A percentile compares a stretch with the other conserved stretches of the same genome.
Evolutionary conservation across 2,329 filamentous ascomycete genomes (phyloP).

Genomic region (Cercospora janseana): DNA sequence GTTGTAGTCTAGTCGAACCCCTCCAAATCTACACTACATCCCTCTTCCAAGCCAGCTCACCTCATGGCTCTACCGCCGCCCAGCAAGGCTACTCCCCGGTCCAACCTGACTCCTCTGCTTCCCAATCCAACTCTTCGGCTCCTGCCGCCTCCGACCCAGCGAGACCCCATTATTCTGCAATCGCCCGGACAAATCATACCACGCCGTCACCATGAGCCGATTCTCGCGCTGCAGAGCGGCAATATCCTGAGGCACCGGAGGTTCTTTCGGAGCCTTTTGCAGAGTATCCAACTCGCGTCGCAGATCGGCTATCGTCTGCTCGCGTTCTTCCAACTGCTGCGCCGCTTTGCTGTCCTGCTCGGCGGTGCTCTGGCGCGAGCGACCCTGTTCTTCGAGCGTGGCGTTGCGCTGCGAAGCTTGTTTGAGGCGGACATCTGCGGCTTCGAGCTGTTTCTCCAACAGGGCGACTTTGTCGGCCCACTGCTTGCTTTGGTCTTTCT

Average conservation of each 20-base stretch:
- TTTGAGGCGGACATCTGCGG: slow-evolving; percentile 35
- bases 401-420: slow-evolving; percentile 35
- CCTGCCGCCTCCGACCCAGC: slow-evolving; percentile 70
- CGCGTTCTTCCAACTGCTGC: slow-evolving; percentile 30
- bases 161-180: slow-evolving; percentile 81
- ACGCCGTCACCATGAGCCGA: slow-evolving; percentile 74
- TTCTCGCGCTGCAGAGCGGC: slow-evolving; percentile 75
- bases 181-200: slow-evolving; percentile 77
- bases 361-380: slow-evolving; percentile 15
- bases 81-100: slow-evolving; percentile 20
- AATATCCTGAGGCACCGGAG: slow-evolving; percentile 46
- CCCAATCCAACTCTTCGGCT: slow-evolving; percentile 77
- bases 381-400: slow-evolving; percentile 32
- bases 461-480: slow-evolving; percentile 34
- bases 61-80: slow-evolving; percentile 1
- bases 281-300: slow-evolving; percentile 34
- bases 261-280: slow-evolving; percentile 23
- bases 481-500: slow-evolving; percentile 32
- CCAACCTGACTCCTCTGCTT: slow-evolving; percentile 64
- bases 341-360: slow-evolving; percentile 23
- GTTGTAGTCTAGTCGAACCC: too few relatives aligned
- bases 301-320: slow-evolving; percentile 32
- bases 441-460: slow-evolving; percentile 36
- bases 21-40: too few relatives aligned
- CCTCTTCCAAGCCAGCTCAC: too few relatives aligned